phyloP scores from a whole-genome alignment of 2,329 filamentous ascomycete genomes.

The Podosphaera leucotricha region DNA sequence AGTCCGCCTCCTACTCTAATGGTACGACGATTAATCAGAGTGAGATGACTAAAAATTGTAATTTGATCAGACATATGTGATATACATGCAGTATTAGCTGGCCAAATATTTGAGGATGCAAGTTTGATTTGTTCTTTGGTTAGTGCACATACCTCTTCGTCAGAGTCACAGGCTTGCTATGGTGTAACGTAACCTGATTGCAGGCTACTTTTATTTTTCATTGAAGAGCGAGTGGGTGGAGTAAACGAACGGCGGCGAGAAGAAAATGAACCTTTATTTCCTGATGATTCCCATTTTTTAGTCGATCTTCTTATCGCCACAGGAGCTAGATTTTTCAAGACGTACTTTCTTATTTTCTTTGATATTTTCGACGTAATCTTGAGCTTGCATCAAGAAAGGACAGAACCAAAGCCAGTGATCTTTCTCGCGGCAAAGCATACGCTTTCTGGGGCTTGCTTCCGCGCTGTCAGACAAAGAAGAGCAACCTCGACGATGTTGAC shows the following conservation, averaged over 20 bases:
- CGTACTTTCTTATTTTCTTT: neutral
- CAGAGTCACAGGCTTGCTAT: neutral
- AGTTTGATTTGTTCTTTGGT: conserved; percentile 1
- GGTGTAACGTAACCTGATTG: neutral
- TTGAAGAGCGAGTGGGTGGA: neutral
- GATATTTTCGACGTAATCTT: neutral
- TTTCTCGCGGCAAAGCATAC: neutral
- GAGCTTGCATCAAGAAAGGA: neutral
- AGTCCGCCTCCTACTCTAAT: neutral
- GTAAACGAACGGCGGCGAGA: neutral
- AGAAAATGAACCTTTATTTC: neutral
- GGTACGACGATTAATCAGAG: neutral
- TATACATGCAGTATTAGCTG: neutral
- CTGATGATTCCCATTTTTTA: neutral
- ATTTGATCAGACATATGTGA: neutral
- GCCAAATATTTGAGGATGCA: neutral
- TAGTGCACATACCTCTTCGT: conserved; percentile 1
- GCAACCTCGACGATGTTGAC: neutral
- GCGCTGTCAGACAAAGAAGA: neutral
- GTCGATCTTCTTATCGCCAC: neutral
- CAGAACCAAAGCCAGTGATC: neutral
- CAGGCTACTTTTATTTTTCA: neutral
- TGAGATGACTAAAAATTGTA: neutral
- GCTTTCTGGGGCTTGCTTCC: neutral
- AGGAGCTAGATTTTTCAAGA: neutral